Conservation (phyloP, 352 stramenopile genomes). For the Globisporangium spiculum region DNA sequence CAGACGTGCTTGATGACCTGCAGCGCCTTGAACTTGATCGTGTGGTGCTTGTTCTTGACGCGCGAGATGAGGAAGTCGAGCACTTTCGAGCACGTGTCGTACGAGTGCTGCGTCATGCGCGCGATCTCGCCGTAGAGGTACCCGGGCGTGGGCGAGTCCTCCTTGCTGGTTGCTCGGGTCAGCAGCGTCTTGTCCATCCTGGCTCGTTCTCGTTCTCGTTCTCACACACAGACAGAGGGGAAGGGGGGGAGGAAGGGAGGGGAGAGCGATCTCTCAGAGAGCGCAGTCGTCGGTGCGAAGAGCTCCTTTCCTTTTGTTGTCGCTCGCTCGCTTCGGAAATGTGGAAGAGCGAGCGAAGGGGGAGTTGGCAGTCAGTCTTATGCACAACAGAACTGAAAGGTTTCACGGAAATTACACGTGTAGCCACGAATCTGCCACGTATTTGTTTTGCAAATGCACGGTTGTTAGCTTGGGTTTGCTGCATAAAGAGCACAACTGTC, state of each 20-base stretch:
- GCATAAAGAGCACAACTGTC: background rate
- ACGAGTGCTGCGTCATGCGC: slow-evolving; percentile 90
- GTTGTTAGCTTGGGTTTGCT: background rate
- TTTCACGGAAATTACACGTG: background rate
- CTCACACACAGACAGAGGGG: background rate
- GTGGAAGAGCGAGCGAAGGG: slow-evolving; percentile 4
- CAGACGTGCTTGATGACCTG: slow-evolving; percentile 93
- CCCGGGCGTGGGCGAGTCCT: slow-evolving; percentile 92
- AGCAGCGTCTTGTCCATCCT: slow-evolving; percentile 93
- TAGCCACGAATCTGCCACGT: background rate
- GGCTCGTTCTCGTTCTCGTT: slow-evolving; percentile 3
- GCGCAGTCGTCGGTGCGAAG: background rate
- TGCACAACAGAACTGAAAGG: background rate
- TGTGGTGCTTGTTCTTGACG: slow-evolving; percentile 94
- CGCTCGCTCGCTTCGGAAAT: slow-evolving; percentile 10
- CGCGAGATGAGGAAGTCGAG: slow-evolving; percentile 89
- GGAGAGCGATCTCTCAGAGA: background rate
- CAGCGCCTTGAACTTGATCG: slow-evolving; percentile 94
- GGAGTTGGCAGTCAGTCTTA: slow-evolving; percentile 6
- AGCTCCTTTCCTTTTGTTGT: slow-evolving; percentile 5
- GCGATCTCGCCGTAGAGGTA: slow-evolving; percentile 97
- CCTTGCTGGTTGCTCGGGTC: slow-evolving; percentile 91
- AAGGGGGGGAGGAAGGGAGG: background rate
- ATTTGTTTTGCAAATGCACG: background rate
- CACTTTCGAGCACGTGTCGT: slow-evolving; percentile 88